Evolutionary conservation across 345 rosid genomes (phyloP), one percentile per base, ranked within the genome.

Genomic region (Eucalyptus coolabah): DNA sequence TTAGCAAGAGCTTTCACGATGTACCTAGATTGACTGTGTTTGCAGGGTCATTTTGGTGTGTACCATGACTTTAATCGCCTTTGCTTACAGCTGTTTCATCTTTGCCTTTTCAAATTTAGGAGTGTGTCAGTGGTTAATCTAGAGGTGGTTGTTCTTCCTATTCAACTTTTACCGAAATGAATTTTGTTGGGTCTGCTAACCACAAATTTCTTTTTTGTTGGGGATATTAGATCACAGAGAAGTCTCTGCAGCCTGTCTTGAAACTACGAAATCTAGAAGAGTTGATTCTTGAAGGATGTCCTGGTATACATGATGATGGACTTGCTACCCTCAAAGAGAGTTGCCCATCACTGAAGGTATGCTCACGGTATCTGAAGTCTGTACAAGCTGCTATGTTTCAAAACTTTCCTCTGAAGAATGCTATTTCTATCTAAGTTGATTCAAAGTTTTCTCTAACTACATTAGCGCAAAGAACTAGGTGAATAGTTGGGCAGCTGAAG

Each of bases 251-350:
- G 45, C 89, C 95, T 65, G 88, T 96, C 88, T 86, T 94, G 93
- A 92, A 94, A 86, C 91, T 95, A 53, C 93, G 89, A 86, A 54
- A 95, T 91, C 94, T 95, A 23, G 98, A 95, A 91, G 95, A 95
- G 89, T 92, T 94, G 92, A 85, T 93, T 83, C 88, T 96, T 59
- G 98, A 96, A 91, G 98, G 98, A 53, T 96, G 98, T 90, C 95
- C 93, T 89, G 93, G 95, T 60, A 93, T 96, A 42, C 93, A 94
- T 63, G 96, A 94, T 91, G 94, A 94, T 47, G 82, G 94, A 89
- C 95, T 95, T 89, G 92, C 91, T 12, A 89, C 90, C 40, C 87
- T 93, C 82, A 92, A 92, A 87, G 93, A 92, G 69, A 93, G 94
- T 45, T 94, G 96, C 95, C 91, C 92, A 89, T 94, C 98, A 12